phyloP scores from a whole-genome alignment of 169 alveolate species.

The Cardiosporidium cionae region DNA sequence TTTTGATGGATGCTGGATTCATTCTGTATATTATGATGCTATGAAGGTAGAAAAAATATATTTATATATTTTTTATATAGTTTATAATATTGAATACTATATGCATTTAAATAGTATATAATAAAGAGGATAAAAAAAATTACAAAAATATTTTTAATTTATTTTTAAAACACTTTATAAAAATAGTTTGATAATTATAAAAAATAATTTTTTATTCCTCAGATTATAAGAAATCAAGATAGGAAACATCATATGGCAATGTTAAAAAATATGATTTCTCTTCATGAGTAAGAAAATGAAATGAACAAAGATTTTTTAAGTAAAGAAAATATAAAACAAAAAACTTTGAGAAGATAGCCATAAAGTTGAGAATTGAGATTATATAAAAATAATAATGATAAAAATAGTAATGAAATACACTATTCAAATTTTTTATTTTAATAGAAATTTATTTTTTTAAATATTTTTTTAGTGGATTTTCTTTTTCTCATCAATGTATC shows the following conservation, averaged over 20 bases:
- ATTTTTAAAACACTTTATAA: not conserved
- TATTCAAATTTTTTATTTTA: not conserved
- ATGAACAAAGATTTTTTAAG: not conserved
- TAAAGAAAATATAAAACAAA: not conserved
- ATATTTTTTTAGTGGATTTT: constrained; percentile 20
- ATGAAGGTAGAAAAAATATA: constrained; percentile 22
- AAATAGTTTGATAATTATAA: too few species aligned
- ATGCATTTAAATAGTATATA: too few species aligned
- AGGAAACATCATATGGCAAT: not conserved
- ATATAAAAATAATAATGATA: not conserved
- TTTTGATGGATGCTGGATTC: constrained; percentile 48
- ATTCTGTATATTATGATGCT: constrained; percentile 42
- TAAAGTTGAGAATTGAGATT: not conserved
- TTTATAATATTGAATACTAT: too few species aligned
- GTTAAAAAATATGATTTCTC: not conserved
- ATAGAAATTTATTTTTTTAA: not conserved
- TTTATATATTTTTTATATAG: too few species aligned
- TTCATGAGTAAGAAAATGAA: not conserved
- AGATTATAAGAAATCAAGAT: constrained; percentile 1
- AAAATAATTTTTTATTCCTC: not conserved
- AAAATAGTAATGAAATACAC: not conserved
- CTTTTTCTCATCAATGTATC: constrained; percentile 24
- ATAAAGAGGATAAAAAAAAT: too few species aligned
- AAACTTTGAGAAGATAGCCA: not conserved
- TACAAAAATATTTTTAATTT: too few species aligned